Evolutionary conservation across 768 basidiomycete genomes (phyloP).

Genomic region (Psilocybe azurescens): DNA sequence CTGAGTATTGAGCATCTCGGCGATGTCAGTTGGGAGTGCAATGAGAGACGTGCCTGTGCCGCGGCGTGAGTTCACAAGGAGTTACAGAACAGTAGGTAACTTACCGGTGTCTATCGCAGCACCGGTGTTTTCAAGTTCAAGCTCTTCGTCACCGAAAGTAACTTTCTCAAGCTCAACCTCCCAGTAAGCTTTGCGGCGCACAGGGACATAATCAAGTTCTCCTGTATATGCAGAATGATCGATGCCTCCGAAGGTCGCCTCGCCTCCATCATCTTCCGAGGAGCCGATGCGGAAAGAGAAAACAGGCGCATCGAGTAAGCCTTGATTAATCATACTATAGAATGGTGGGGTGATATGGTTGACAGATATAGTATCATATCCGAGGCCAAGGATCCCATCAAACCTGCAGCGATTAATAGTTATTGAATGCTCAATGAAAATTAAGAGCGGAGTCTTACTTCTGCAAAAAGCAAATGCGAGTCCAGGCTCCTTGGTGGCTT

Average conservation of each 20-base stretch:
- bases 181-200: conserved; percentile 97
- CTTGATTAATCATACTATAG: conserved; percentile 88
- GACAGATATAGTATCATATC: conserved; percentile 94
- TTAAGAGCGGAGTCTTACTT: conserved; percentile 59
- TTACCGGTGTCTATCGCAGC: conserved; percentile 90
- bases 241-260: conserved; percentile 91
- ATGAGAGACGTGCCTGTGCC: conserved; percentile 87
- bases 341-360: conserved; percentile 93
- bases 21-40: conserved; percentile 90
- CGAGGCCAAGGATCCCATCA: conserved; percentile 95
- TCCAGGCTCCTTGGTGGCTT: conserved; percentile 95
- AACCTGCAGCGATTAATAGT: conserved; percentile 56
- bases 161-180: conserved; percentile 94
- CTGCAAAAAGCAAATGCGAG: conserved; percentile 96
- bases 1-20: conserved; percentile 96
- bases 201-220: conserved; percentile 83
- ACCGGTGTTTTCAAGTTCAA: conserved; percentile 93
- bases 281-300: conserved; percentile 94
- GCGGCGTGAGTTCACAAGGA: conserved; percentile 13
- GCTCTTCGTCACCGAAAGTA: conserved; percentile 81
- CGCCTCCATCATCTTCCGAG: conserved; percentile 88
- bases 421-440: conserved; percentile 1
- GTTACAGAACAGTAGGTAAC: conserved; percentile 3
- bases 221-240: conserved; percentile 81
- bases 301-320: conserved; percentile 81